Evolutionary conservation across 306 rosid genomes (phyloP), one percentile per base, ranked within the genome.

Genomic region (Acacia confusa): DNA sequence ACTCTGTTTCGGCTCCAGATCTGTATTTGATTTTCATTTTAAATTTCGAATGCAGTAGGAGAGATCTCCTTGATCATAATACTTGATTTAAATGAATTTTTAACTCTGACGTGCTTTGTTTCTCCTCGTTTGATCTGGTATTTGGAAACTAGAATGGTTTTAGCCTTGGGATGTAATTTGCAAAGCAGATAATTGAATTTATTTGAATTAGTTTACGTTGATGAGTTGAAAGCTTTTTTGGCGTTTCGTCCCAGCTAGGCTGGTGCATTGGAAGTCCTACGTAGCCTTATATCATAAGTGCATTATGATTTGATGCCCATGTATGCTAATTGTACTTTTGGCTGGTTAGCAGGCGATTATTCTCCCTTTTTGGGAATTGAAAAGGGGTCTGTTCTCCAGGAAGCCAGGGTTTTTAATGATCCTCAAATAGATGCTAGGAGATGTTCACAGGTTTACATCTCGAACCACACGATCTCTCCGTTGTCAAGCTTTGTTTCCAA

Each of bases 371-470:
- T 90, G 88, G 99, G 99, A 77, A 96, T 96, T 57, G 99, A 96
- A 78, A 96, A 96, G 90, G 99, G 98, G 52, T 89, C 94, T 67
- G 98, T 96, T 84, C 97, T 96, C 82, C 99, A 94, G 88, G 99
- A 96, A 82, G 98, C 99, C 53, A 87, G 99, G 79, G 99, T 96
- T 85, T 96, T 96, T 71, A 93, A 96, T 84, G 99, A 96, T 79
- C 99, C 99, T 61, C 99, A 96, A 78, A 88, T 96, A 67, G 99
- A 96, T 80, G 81, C 98, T 30, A 96, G 99, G 87, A 91, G 97
- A 84, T 96, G 99, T 91, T 94, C 99, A 14, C 99, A 96, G 98
- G 99, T 96, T 81, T 74, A 83, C 79, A 52, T 68, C 78, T 73
- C 25, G 55, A 70, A 48, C 45, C 72, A 32, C 28, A n/a, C 30